These are phyloP conservation scores for Aspergillus sparsus DNA, from an alignment of 495 filamentous ascomycete genomes.

Conservation along the genomic window DNA sequence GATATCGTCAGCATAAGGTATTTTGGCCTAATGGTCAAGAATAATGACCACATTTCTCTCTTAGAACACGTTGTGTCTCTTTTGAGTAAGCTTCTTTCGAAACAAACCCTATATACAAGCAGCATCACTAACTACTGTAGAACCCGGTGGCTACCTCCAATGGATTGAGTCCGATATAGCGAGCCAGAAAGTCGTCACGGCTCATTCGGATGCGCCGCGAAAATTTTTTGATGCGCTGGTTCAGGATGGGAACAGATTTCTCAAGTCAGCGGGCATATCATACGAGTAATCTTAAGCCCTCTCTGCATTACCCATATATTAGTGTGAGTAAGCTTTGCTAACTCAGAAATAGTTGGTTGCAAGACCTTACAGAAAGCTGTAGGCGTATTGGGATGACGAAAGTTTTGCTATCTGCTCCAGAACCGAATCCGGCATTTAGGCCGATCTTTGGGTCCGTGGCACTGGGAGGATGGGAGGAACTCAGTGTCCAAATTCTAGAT, in stretches of 20 bases:
- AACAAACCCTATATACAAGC: background rate
- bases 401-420: background rate
- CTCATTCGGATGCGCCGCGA: background rate
- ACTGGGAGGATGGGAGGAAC: conserved; percentile 10
- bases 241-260: background rate
- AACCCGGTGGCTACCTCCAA: conserved; percentile 13
- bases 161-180: conserved; percentile 10
- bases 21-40: conserved; percentile 3
- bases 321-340: no score
- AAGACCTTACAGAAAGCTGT: background rate
- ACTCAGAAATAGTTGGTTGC: background rate
- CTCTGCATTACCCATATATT: background rate
- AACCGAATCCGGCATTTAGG: background rate
- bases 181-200: conserved; percentile 1
- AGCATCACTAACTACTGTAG: background rate
- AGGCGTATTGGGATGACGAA: background rate
- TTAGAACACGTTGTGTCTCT: conserved; percentile 1
- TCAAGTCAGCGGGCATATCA: background rate
- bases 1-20: conserved; percentile 8
- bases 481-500: conserved; percentile 5
- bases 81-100: conserved; percentile 1
- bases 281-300: background rate
- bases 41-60: conserved; percentile 2
- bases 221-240: background rate
- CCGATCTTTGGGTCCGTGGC: background rate